A percentile compares a stretch with the other conserved stretches of the same genome.
These are phyloP conservation scores for Fusarium verrucosum DNA, from an alignment of 2,329 filamentous ascomycete species.

Conservation along the genomic window DNA sequence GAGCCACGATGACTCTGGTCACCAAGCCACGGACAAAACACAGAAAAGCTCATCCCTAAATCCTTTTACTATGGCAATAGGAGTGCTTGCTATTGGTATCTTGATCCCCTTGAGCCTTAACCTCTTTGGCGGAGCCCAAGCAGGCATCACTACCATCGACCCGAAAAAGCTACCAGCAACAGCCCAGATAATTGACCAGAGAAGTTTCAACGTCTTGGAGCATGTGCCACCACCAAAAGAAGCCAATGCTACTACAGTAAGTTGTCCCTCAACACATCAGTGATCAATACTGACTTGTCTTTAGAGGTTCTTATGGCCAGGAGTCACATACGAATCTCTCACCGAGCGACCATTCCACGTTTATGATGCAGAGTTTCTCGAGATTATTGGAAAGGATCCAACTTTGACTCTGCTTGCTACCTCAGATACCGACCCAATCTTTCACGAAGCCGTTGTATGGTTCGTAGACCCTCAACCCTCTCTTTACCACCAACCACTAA, in stretches of 20 bases:
- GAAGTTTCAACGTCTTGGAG: conserved; percentile 34
- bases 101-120: neutral
- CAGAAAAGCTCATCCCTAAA: neutral
- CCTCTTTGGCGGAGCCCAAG: neutral
- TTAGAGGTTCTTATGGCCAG: conserved; percentile 36
- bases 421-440: conserved; percentile 56
- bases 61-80: neutral
- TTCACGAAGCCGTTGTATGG: conserved; percentile 67
- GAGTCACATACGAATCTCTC: conserved; percentile 36
- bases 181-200: conserved; percentile 40
- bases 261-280: fast-evolving
- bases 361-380: conserved; percentile 61
- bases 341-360: conserved; percentile 39
- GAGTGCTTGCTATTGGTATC: neutral
- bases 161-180: conserved; percentile 13
- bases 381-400: conserved; percentile 59
- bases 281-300: neutral
- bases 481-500: neutral
- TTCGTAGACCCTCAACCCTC: neutral
- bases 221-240: conserved; percentile 23
- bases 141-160: neutral
- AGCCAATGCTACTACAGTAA: conserved; percentile 36
- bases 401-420: conserved; percentile 60
- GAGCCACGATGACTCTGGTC: neutral
- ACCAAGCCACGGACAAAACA: neutral